Evolutionary conservation across 805 yeast genomes (phyloP), one percentile per base, ranked within the genome.

Genomic region (Monosporozyma unispora): DNA sequence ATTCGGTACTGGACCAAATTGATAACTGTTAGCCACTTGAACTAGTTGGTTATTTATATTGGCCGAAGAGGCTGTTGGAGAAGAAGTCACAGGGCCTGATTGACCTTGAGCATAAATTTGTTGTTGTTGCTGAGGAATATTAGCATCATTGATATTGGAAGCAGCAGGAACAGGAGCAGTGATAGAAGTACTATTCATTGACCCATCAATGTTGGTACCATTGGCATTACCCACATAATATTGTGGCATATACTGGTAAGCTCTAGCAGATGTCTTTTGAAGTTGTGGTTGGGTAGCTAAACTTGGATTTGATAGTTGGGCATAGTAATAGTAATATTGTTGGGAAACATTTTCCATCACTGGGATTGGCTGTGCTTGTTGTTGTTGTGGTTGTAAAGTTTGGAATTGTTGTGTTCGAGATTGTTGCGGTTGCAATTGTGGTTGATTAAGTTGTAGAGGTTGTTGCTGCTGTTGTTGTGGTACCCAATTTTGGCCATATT

Each of bases 381-480:
- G 46, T 18, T 43, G 47, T 42, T 47, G 46, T 16, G 37, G 48
- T 39, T 40, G 42, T 45, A 7, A 44, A 25, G 12, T 44, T 35
- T 18, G 50, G 12, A 29, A 38, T n/a, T 38, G 56, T 44, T 31
- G 41, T 29, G 31, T 46, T 22, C 37, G 47, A 44, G 21, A 31
- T 16, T 27, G 48, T 22, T 31, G 48, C 14, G 8, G 41, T 29
- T 14, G 52, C 19, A 12, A 29, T 28, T 45, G 50, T 7, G 42
- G n/a, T 38, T 52, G 50, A 19, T 41, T 29, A 9, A 48, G 46
- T 5, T 39, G 19, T 22, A 19, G 39, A 2, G 19, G 22, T 45
- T 46, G 44, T 14, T 46, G 45, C 28, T 47, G 50, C 11, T n/a
- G 40, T 46, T 31, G 45, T 39, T 12, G 48, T 21, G 16, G 50